Percentiles rank a stretch among this genome's conserved stretches.
Conservation (phyloP, 192 early-diverging fungal genomes). For the Backusella tuberculispora region DNA sequence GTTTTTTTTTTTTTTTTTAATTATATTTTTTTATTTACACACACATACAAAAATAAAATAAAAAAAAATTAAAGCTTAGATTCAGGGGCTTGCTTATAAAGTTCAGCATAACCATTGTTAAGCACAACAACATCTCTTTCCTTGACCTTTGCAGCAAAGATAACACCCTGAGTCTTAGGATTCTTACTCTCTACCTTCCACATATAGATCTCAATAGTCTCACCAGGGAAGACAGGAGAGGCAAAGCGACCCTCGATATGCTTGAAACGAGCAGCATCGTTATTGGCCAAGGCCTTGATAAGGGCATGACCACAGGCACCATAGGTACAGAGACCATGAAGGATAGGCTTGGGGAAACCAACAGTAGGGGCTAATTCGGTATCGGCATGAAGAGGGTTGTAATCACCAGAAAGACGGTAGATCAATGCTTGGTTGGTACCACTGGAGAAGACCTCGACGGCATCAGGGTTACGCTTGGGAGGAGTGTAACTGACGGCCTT, state of each 20-base stretch:
- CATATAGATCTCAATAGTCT: conserved; percentile 67
- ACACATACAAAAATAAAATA: neutral
- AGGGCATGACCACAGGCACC: conserved; percentile 63
- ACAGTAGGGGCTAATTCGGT: conserved; percentile 60
- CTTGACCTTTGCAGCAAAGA: conserved; percentile 62
- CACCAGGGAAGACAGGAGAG: conserved; percentile 73
- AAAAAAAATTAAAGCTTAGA: conserved; percentile 23
- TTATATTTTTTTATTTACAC: neutral
- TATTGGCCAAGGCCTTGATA: conserved; percentile 53
- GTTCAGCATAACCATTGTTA: conserved; percentile 58
- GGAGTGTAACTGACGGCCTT: conserved; percentile 51
- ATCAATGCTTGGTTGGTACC: conserved; percentile 64
- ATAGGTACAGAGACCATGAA: conserved; percentile 73
- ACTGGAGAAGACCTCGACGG: conserved; percentile 49
- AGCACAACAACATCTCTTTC: conserved; percentile 67
- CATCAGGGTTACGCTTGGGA: conserved; percentile 67
- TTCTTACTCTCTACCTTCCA: conserved; percentile 65
- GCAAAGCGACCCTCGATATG: conserved; percentile 70
- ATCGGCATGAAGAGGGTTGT: conserved; percentile 78
- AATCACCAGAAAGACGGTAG: conserved; percentile 79
- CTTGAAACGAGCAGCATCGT: conserved; percentile 60
- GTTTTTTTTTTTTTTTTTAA: no score
- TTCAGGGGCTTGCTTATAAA: conserved; percentile 28
- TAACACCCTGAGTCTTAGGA: conserved; percentile 50
- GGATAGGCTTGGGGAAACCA: conserved; percentile 75